Percentiles rank a stretch among this genome's conserved stretches.
Evolutionary conservation across 306 rosid genomes (phyloP).

Genomic region (Ormosia emarginata): DNA sequence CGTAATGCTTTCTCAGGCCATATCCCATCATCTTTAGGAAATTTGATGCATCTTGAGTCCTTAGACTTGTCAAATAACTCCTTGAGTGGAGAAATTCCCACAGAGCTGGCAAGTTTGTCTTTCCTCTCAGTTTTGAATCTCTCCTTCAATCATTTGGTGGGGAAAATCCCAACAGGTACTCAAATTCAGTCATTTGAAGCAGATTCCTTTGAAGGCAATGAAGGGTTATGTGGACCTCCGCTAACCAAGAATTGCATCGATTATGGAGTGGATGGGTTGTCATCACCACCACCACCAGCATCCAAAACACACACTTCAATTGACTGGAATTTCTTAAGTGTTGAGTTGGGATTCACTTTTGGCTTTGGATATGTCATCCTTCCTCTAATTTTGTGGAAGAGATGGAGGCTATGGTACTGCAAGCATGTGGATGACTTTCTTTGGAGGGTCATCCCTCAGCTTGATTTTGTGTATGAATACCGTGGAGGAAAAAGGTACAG

Average conservation of each 20-base stretch:
- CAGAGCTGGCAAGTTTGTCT: neutral
- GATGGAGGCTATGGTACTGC: constrained; percentile 27
- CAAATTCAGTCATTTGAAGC: constrained; percentile 19
- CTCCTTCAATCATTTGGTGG: constrained; percentile 24
- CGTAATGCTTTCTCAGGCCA: constrained; percentile 1
- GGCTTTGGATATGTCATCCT: constrained; percentile 21
- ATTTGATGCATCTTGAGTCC: constrained; percentile 12
- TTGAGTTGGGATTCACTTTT: constrained; percentile 28
- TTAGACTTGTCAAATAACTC: constrained; percentile 26
- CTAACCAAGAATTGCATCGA: neutral
- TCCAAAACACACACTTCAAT: neutral
- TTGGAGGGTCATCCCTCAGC: constrained; percentile 8
- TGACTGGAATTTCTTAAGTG: constrained; percentile 10
- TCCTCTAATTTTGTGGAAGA: constrained; percentile 16
- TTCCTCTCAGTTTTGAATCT: constrained; percentile 30
- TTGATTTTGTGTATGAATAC: constrained; percentile 8
- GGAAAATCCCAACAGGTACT: constrained; percentile 3
- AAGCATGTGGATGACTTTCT: constrained; percentile 9
- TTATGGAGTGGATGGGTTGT: neutral
- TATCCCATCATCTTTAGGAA: constrained; percentile 26
- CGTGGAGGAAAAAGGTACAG: neutral
- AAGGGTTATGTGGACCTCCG: constrained; percentile 36
- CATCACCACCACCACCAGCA: neutral
- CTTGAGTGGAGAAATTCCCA: constrained; percentile 15
- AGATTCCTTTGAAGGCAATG: constrained; percentile 18